Percentiles rank a stretch among this genome's conserved stretches.
Conservation (phyloP, 176 grass and related monocot species). For the Olyra latifolia region DNA sequence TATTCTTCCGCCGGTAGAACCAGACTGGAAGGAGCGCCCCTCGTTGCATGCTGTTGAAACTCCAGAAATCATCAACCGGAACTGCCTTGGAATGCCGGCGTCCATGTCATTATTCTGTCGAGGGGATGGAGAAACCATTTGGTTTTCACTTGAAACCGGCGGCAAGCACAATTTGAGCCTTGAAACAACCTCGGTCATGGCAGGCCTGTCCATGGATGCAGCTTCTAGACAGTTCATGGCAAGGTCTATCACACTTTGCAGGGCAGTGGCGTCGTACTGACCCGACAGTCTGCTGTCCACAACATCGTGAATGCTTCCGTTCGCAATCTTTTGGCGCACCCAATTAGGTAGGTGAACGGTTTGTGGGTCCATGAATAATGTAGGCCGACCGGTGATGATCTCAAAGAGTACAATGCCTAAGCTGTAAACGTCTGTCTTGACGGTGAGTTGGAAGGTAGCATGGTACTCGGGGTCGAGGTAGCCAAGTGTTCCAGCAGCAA, state of each 20-base stretch:
- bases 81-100: background rate
- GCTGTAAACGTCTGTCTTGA: slow-evolving; percentile 27
- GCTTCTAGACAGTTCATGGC: slow-evolving; percentile 13
- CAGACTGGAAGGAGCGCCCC: background rate
- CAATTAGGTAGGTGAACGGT: background rate
- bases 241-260: background rate
- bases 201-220: background rate
- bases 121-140: background rate
- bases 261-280: slow-evolving; percentile 5
- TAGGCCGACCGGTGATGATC: slow-evolving; percentile 11
- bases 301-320: background rate
- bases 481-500: slow-evolving; percentile 31
- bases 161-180: slow-evolving; percentile 24
- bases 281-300: background rate
- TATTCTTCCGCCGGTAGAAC: too few species aligned
- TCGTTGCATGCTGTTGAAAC: background rate
- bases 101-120: background rate
- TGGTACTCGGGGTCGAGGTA: slow-evolving; percentile 30
- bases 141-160: background rate
- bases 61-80: slow-evolving; percentile 1
- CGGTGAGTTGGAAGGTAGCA: slow-evolving; percentile 22
- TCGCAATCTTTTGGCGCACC: slow-evolving; percentile 15
- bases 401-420: slow-evolving; percentile 11
- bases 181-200: slow-evolving; percentile 3
- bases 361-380: background rate